Evolutionary conservation across 257 asterid genomes (phyloP), one percentile per base, ranked within the genome.

Genomic region (Anisodus tanguticus): DNA sequence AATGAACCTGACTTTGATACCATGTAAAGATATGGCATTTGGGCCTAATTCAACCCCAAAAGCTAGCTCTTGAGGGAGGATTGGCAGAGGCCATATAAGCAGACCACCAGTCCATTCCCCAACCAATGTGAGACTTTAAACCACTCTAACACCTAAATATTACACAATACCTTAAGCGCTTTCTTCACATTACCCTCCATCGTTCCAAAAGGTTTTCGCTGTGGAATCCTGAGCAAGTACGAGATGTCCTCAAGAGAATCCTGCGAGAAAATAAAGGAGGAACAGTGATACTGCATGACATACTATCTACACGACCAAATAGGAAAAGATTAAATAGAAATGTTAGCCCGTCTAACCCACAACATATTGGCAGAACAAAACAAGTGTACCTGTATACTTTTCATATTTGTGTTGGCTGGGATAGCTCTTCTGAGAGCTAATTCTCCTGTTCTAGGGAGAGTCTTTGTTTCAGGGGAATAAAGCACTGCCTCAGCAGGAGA

Each of bases 151-250:
- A 31, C 35, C 35, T 3, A 41, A 41, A 53, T 31, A 67, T 45
- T 4, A 68, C 5, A 85, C 63, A 59, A 63, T 90, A 94, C 99
- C 99, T 96, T 93, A 39, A 96, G 89, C 66, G 99, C 97, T 91
- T 91, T 94, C 90, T 92, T 92, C 88, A 94, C 98, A 90, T 94
- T 93, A 57, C 98, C 98, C 92, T 94, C 99, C 99, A 96, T 96
- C 0, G 99, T 94, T 81, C 98, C 99, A 86, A 85, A 96, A 85
- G 98, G 99, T 88, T 96, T 96, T 82, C 99, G 89, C 82, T 96
- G 99, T 84, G 99, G 99, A 85, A 96, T 96, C 88, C 99, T 91
- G 37, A 96, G 94, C 97, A 96, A 90, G 92, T 96, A 96, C 4
- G 98, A 94, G 87, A 96, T 89, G 79, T 96, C 99, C 92, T 96